A percentile compares a stretch with the other conserved stretches of the same genome.
Conservation (phyloP, 768 basidiomycete genomes). For the Leucosporidium scottii region DNA sequence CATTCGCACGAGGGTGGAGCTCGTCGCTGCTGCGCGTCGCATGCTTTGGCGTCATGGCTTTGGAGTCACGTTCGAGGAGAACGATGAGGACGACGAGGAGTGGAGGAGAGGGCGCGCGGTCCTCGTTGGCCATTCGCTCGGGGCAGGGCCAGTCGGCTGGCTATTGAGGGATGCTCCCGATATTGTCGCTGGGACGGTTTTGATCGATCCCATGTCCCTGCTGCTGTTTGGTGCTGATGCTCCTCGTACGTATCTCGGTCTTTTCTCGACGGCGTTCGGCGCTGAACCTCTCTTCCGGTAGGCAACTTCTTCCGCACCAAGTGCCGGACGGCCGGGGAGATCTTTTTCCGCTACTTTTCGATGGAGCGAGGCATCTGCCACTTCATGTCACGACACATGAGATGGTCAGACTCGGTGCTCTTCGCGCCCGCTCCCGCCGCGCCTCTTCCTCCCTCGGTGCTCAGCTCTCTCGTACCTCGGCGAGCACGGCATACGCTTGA, state of each 20-base stretch:
- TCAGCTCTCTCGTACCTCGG: constrained; percentile 3
- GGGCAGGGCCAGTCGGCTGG: constrained; percentile 20
- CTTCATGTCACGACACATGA: constrained; percentile 22
- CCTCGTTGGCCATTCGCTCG: constrained; percentile 20
- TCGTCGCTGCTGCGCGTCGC: constrained; percentile 21
- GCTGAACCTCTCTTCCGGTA: too few relatives aligned
- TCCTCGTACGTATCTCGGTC: background rate
- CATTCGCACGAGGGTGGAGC: constrained; percentile 23
- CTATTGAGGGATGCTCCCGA: constrained; percentile 27
- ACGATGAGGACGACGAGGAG: constrained; percentile 11
- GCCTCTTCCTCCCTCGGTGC: constrained; percentile 14
- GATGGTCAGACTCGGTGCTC: constrained; percentile 22
- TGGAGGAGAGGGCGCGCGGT: constrained; percentile 29
- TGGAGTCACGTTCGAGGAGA: constrained; percentile 22
- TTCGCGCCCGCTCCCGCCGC: constrained; percentile 5
- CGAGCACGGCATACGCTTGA: constrained; percentile 9
- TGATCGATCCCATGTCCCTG: constrained; percentile 29
- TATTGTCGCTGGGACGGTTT: constrained; percentile 20
- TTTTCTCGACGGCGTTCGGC: too few relatives aligned
- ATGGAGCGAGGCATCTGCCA: constrained; percentile 29
- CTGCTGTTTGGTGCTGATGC: constrained; percentile 19
- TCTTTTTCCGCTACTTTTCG: constrained; percentile 32
- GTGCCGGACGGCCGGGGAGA: constrained; percentile 17
- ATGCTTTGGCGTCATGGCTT: constrained; percentile 32
- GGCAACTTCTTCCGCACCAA: constrained; percentile 27